Evolutionary conservation across 148 eudicot species (phyloP).

Genomic region (Salicornia ramosissima): DNA sequence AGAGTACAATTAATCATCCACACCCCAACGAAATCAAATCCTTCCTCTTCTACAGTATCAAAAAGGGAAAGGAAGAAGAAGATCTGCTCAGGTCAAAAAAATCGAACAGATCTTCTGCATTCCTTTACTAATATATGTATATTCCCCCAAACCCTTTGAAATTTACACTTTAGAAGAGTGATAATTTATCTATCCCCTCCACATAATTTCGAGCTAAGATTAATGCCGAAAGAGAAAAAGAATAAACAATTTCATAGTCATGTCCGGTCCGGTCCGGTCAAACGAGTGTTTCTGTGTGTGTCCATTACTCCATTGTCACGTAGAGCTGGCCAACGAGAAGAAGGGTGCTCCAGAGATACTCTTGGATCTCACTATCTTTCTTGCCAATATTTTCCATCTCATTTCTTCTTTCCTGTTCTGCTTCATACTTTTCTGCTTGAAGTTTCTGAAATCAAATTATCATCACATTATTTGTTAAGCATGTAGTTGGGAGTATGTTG

Average conservation of each 20-base stretch:
- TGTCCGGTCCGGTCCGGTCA: too few species aligned
- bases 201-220: neutral
- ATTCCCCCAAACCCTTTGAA: slow-evolving; percentile 5
- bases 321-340: slow-evolving; percentile 44
- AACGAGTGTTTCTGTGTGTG: neutral
- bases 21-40: neutral
- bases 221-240: neutral
- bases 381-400: slow-evolving; percentile 82
- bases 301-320: slow-evolving; percentile 25
- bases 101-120: slow-evolving; percentile 12
- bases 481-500: too few species aligned
- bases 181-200: neutral
- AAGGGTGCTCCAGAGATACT: slow-evolving; percentile 80
- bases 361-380: slow-evolving; percentile 75
- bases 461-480: neutral
- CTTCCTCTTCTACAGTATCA: neutral
- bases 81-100: slow-evolving; percentile 12
- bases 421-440: slow-evolving; percentile 47
- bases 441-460: slow-evolving; percentile 38
- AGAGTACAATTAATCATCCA: slow-evolving; percentile 6
- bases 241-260: slow-evolving; percentile 13
- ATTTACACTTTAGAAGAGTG: neutral
- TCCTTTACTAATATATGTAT: neutral
- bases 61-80: neutral
- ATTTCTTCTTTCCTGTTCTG: slow-evolving; percentile 78